Evolutionary conservation across 306 rosid genomes (phyloP).

Genomic region (Clitoria ternatea): DNA sequence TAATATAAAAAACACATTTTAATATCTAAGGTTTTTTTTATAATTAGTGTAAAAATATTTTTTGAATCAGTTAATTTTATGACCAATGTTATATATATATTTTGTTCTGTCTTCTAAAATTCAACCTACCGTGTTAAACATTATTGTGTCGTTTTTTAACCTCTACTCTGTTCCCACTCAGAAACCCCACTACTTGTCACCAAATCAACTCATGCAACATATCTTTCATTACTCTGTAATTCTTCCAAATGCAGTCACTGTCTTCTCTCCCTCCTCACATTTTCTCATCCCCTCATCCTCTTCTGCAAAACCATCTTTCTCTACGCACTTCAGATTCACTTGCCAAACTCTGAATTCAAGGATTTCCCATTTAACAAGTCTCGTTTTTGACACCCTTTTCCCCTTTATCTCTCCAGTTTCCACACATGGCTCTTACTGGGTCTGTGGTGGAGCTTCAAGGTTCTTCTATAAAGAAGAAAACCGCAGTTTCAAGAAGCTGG

Average conservation of each 20-base stretch:
- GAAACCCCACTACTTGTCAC: conserved; percentile 26
- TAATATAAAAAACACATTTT: no score
- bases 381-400: not conserved
- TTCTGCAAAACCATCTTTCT: not conserved
- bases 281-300: not conserved
- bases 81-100: not conserved
- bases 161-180: not conserved
- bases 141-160: not conserved
- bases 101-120: not conserved
- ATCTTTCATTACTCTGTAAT: not conserved
- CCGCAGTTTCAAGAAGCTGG: conserved; percentile 62
- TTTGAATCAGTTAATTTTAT: no score
- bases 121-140: not conserved
- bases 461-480: conserved; percentile 44
- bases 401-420: not conserved
- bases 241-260: conserved; percentile 23
- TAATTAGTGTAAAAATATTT: no score
- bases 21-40: no score
- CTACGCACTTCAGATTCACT: not conserved
- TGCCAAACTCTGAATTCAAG: not conserved
- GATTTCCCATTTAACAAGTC: not conserved
- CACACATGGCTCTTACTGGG: conserved; percentile 7
- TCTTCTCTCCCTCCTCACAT: conserved; percentile 12
- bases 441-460: conserved; percentile 39
- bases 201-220: conserved; percentile 21